Evolutionary conservation across 352 stramenopile species (phyloP), one percentile per base, ranked within the genome.

Genomic region (Paralagenidium karlingii): DNA sequence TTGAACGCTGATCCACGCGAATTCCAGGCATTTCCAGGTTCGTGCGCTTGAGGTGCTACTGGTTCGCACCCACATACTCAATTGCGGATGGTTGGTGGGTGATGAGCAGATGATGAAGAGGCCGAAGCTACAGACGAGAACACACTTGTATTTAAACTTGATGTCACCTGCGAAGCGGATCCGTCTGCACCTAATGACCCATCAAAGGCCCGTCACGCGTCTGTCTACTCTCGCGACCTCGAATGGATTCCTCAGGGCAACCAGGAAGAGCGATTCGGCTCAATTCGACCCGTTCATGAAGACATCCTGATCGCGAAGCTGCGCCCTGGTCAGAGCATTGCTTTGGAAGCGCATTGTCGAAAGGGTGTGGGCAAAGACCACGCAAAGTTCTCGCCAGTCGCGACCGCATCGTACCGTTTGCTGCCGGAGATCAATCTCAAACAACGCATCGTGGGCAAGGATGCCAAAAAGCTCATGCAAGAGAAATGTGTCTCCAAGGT

Each of bases 281-380:
- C 57, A 7, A 90, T 89, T 45, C 65, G 80, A 10, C 86, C 88
- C 5, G 82, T 97, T 5, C 67, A 94, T 38, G 87, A 96, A 55
- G 91, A 98, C 59, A 98, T 98, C 54, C 55, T 98, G 44, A 82
- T 99, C 20, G 90, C 91, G 12, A 98, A 98, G 61, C 58, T 99
- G 26, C 77, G 90, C 39, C 92, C 94, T 2, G 93, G 93, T 32
- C 94, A 99, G 70, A 86, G 83, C 34, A 98, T 99, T 52, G 85
- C 90, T 33, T 68, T 98, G 8, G 94, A 98, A 55, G 88, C 86
- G 16, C 90, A 97, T 57, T 96, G 81, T 38, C 75, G 83, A 16
- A 96, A 96, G 59, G 94, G 94, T 19, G 78, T 97, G 5, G 95
- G 92, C 16, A 97, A 97, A 48, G 93, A 98, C 57, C 95, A 99